Base-by-base conservation (phyloP, 2,329 filamentous ascomycete species). In the Claviceps sp. region DNA sequence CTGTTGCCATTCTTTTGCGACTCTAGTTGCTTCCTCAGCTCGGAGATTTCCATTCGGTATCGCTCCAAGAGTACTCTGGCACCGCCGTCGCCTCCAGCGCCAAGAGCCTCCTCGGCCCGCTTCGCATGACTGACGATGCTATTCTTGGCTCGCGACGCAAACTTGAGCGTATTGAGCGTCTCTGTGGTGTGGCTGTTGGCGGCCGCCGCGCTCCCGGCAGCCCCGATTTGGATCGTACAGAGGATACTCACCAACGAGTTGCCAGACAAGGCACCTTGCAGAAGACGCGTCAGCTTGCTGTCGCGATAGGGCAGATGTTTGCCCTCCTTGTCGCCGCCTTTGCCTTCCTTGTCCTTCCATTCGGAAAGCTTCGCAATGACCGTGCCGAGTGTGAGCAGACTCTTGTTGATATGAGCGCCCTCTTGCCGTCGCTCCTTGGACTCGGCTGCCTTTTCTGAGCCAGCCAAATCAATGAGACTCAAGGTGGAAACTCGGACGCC, bases 381-480 rank as follows among this genome's bases (percentile, higher is more conserved):
- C 1, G 89, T 98, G 49, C 93, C 93, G 3, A 98, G 74, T 0
- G 93, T 98, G 54, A 98, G 79, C 62, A 98, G 71, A 66, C 89
- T 96, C 72, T 97, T 97, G 74, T 98, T 98, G 71, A 98, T 98
- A 65, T 98, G 93, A 13, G 91, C 91, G 56, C 93, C 93, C 69
- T 98, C 93, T 16, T 89, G 88, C 46, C 93, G 80, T 50, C 93
- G 81, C 70, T 97, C 93, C 66, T 97, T 98, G 51, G 85, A 87
- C 62, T 97, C 93, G 3, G 93, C 93, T 42, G 93, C 93, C 68
- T 91, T 89, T 66, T 98, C 93, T 0, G 93, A 97, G 41, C 93
- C 93, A 51, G 93, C 93, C 59, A 98, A 73, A 77, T 98, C 93
- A 58, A 98, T 98, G 64, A 98, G 71, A 64, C 90, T 96, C 52